Conservation (phyloP, 805 yeast species). For the Yamadazyma paraphyllophila region DNA sequence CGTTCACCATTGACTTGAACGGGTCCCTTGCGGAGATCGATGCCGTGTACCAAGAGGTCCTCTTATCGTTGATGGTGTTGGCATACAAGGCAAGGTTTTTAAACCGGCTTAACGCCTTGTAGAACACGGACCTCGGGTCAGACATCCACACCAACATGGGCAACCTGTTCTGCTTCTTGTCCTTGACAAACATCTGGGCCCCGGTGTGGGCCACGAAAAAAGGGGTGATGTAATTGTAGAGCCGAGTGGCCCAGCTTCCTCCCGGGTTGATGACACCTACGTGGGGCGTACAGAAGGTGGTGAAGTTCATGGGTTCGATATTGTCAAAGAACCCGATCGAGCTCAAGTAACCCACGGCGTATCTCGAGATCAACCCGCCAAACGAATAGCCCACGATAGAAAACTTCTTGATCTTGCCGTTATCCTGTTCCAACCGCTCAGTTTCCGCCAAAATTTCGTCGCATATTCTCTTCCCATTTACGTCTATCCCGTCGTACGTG, state of each 20-base stretch:
- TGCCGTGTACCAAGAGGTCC: slow-evolving; percentile 83
- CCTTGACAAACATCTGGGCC: slow-evolving; percentile 60
- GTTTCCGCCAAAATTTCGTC: slow-evolving; percentile 51
- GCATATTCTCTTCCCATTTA: slow-evolving; percentile 75
- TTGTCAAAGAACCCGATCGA: slow-evolving; percentile 50
- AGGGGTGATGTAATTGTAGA: slow-evolving; percentile 67
- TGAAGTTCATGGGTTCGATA: slow-evolving; percentile 59
- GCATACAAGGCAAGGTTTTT: slow-evolving; percentile 60
- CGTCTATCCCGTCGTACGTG: slow-evolving; percentile 85
- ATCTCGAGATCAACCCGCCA: slow-evolving; percentile 43
- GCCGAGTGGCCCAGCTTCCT: slow-evolving; percentile 27
- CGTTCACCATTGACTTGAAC: slow-evolving; percentile 48
- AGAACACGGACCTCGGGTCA: slow-evolving; percentile 56
- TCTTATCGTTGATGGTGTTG: slow-evolving; percentile 73
- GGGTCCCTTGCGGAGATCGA: slow-evolving; percentile 66
- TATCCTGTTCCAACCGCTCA: slow-evolving; percentile 6
- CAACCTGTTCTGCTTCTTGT: slow-evolving; percentile 16
- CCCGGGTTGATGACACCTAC: slow-evolving; percentile 61
- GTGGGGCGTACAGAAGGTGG: slow-evolving; percentile 56
- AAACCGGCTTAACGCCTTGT: slow-evolving; percentile 53
- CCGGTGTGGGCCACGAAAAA: slow-evolving; percentile 69
- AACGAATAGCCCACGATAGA: slow-evolving; percentile 42
- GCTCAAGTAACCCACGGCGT: slow-evolving; percentile 48
- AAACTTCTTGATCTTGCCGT: slow-evolving; percentile 29
- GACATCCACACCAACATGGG: slow-evolving; percentile 72